These are phyloP conservation scores for Geotrichum bryndzae DNA, from an alignment of 1,139 yeast species.

Conservation along the genomic window DNA sequence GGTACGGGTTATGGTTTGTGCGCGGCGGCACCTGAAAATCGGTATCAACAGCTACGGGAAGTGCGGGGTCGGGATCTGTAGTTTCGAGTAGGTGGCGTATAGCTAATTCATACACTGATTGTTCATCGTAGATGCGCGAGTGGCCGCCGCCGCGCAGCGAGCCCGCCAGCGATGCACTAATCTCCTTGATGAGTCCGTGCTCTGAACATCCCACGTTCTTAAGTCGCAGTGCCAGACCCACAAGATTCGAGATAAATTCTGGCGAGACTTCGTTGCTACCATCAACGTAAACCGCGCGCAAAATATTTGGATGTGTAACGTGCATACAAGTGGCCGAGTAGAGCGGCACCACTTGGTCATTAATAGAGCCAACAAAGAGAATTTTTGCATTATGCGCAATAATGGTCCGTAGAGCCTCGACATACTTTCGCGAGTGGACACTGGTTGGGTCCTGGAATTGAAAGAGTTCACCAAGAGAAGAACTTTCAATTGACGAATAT, in stretches of 20 bases:
- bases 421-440: conserved; percentile 61
- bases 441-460: conserved; percentile 77
- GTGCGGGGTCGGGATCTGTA: conserved; percentile 43
- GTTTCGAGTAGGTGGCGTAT: conserved; percentile 72
- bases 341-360: conserved; percentile 88
- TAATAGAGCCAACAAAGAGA: conserved; percentile 77
- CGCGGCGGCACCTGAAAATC: conserved; percentile 30
- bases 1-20: conserved; percentile 67
- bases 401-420: conserved; percentile 59
- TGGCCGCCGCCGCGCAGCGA: conserved; percentile 94
- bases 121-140: conserved; percentile 80
- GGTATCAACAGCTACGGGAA: conserved; percentile 25
- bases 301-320: conserved; percentile 81
- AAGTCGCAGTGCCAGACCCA: conserved; percentile 41
- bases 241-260: conserved; percentile 46
- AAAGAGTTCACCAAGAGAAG: conserved; percentile 75
- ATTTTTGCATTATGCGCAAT: conserved; percentile 69
- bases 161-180: conserved; percentile 79
- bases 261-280: conserved; percentile 52
- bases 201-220: conserved; percentile 37
- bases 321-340: conserved; percentile 84
- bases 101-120: conserved; percentile 77
- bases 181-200: conserved; percentile 56
- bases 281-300: conserved; percentile 84
- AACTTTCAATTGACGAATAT: conserved; percentile 83